These are phyloP conservation scores for Aspergillus brasiliensis DNA, from an alignment of 2,329 filamentous ascomycete species.

Conservation along the genomic window DNA sequence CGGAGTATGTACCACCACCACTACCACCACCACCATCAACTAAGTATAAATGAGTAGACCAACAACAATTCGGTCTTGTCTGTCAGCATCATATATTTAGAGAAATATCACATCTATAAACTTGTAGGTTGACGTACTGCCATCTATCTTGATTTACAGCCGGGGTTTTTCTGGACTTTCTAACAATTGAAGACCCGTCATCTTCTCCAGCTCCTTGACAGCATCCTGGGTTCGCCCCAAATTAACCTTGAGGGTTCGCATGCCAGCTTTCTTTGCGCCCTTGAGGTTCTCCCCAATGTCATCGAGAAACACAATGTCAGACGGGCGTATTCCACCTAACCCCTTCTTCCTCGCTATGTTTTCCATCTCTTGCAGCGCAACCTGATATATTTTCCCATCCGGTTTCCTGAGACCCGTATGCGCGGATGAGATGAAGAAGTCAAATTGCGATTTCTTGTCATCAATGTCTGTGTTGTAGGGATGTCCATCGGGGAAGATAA, in stretches of 20 bases:
- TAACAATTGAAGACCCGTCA: conserved; percentile 65
- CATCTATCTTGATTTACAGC: conserved; percentile 23
- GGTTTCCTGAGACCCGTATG: conserved; percentile 89
- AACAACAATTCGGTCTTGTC: no score
- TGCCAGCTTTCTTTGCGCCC: conserved; percentile 70
- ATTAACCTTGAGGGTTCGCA: conserved; percentile 81
- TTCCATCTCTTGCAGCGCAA: conserved; percentile 69
- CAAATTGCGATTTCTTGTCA: conserved; percentile 70
- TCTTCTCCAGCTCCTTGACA: conserved; percentile 74
- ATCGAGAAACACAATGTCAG: conserved; percentile 83
- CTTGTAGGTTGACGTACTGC: no score
- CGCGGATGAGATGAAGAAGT: conserved; percentile 84
- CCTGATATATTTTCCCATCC: conserved; percentile 75
- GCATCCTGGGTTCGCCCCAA: conserved; percentile 78
- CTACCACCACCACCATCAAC: not conserved
- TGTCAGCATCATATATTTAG: not conserved
- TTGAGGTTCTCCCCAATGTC: conserved; percentile 95
- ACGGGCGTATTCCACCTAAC: conserved; percentile 58
- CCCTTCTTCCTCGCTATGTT: conserved; percentile 61
- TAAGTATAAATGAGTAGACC: no score
- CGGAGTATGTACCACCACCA: not conserved
- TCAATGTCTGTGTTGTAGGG: conserved; percentile 62
- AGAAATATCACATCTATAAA: not conserved
- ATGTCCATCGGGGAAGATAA: conserved; percentile 79
- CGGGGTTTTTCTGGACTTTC: conserved; percentile 40